A percentile compares a stretch with the other conserved stretches of the same genome.
Evolutionary conservation across 1,284 basidiomycete species (phyloP).

Genomic region (Stereum hirsutum): DNA sequence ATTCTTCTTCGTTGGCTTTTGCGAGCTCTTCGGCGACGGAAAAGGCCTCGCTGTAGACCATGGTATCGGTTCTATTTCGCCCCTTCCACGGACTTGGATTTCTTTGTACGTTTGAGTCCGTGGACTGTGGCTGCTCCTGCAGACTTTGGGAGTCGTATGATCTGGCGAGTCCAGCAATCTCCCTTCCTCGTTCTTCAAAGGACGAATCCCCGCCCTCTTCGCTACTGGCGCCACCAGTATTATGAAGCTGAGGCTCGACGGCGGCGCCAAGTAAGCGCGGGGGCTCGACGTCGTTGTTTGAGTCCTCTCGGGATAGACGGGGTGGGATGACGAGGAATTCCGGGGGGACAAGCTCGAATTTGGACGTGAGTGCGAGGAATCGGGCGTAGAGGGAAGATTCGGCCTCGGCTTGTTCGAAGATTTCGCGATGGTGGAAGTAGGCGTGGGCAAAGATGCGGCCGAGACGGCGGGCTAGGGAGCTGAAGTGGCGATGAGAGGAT

Average conservation of each 20-base stretch:
- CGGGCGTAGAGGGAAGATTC: constrained; percentile 89
- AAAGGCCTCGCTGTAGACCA: constrained; percentile 57
- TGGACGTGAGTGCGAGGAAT: constrained; percentile 77
- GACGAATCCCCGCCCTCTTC: too few species aligned
- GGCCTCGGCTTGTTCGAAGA: constrained; percentile 83
- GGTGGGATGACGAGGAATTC: constrained; percentile 79
- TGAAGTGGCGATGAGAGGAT: constrained; percentile 80
- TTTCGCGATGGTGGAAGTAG: constrained; percentile 88
- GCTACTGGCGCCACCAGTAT: too few species aligned
- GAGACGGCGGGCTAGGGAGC: constrained; percentile 79
- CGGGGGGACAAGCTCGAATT: constrained; percentile 74
- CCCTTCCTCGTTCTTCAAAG: too few species aligned
- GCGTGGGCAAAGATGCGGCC: constrained; percentile 95
- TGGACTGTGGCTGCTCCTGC: neutral
- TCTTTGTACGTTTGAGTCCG: constrained; percentile 13
- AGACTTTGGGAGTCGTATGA: too few species aligned
- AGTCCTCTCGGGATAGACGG: constrained; percentile 13
- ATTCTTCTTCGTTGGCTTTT: constrained; percentile 17
- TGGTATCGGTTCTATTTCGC: constrained; percentile 63
- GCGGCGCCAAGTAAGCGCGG: constrained; percentile 41
- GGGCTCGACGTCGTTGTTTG: constrained; percentile 28
- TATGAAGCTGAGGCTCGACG: constrained; percentile 24
- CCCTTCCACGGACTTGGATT: constrained; percentile 47
- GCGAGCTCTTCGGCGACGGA: constrained; percentile 32
- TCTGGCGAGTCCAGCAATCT: too few species aligned